Conservation (phyloP, 129 eudicot genomes). For the Glebionis coronaria region DNA sequence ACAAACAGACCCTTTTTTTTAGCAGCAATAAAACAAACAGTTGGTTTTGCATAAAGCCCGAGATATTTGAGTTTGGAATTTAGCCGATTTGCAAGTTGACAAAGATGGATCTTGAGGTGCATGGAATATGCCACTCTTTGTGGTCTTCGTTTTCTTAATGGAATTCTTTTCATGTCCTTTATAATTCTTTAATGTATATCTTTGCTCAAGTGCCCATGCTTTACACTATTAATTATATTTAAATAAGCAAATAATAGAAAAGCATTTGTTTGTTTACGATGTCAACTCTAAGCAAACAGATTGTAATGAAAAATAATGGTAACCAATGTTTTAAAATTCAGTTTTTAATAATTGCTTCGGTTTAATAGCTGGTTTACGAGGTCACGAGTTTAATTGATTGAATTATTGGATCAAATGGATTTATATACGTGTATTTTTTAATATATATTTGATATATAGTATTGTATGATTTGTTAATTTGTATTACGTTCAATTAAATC, state of each 20-base stretch:
- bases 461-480: too few species aligned
- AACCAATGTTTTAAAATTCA: too few species aligned
- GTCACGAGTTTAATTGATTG: too few species aligned
- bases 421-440: too few species aligned
- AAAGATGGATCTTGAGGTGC: constrained; percentile 12
- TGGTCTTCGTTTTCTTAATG: constrained; percentile 26
- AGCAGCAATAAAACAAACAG: too few species aligned
- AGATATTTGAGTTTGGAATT: constrained; percentile 10
- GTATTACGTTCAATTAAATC: too few species aligned
- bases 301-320: too few species aligned
- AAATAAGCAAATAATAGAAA: background rate
- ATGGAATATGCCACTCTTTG: constrained; percentile 25
- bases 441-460: too few species aligned
- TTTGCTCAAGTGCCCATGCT: constrained; percentile 7
- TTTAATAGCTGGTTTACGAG: too few species aligned
- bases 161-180: background rate
- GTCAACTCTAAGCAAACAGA: constrained; percentile 6
- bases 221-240: constrained; percentile 1
- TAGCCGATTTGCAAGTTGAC: constrained; percentile 14
- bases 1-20: too few species aligned
- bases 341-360: too few species aligned
- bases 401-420: too few species aligned
- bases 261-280: background rate
- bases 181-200: constrained; percentile 16
- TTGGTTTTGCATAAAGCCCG: constrained; percentile 12